Evolutionary conservation across 208 protist species (phyloP).

Genomic region (Herpetomonas tarakana): DNA sequence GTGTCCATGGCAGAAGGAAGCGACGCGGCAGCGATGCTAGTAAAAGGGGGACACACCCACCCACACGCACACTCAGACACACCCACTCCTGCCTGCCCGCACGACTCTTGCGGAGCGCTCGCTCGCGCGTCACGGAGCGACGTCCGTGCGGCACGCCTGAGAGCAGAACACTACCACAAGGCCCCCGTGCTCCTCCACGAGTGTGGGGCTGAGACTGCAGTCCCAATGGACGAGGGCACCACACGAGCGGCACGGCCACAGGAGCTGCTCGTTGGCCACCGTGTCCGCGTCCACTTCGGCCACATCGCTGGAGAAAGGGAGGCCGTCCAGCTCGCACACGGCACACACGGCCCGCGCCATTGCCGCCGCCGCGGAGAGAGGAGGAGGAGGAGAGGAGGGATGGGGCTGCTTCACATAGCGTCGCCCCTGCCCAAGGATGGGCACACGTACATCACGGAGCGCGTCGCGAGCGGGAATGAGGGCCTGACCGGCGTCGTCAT

Average conservation of each 20-base stretch:
- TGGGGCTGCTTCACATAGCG: too few species aligned
- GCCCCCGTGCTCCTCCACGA: neutral
- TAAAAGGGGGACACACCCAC: too few species aligned
- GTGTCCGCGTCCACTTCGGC: neutral
- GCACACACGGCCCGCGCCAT: conserved; percentile 15
- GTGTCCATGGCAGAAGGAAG: too few species aligned
- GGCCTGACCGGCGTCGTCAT: too few species aligned
- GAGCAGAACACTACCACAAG: neutral
- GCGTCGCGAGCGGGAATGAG: neutral
- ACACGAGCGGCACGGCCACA: conserved; percentile 1
- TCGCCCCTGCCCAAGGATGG: too few species aligned
- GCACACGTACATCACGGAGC: neutral
- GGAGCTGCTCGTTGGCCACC: neutral
- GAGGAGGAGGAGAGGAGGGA: too few species aligned
- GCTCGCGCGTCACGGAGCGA: too few species aligned
- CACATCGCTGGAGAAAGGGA: neutral
- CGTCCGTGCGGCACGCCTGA: too few species aligned
- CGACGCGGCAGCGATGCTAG: too few species aligned
- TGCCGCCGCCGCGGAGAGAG: neutral
- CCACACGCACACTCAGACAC: too few species aligned
- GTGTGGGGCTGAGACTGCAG: neutral
- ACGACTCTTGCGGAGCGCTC: too few species aligned
- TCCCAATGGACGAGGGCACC: conserved; percentile 2
- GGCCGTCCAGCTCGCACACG: conserved; percentile 40
- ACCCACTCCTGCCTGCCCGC: too few species aligned